Base-by-base conservation (phyloP, 768 basidiomycete species). In the Hortiboletus campestris region DNA sequence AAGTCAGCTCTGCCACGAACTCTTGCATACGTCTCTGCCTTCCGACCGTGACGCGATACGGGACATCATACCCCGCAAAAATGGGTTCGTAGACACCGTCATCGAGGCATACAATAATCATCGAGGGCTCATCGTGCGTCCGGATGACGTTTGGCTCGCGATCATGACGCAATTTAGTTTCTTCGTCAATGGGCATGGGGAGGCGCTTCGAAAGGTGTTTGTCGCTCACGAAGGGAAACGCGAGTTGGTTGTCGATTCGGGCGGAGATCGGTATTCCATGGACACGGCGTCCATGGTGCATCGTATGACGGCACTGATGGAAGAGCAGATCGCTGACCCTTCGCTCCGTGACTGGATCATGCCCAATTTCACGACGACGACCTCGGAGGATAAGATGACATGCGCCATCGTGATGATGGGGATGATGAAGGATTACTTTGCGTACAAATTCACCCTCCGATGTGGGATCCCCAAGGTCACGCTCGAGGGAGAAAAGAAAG, bases 121-220 rank as follows among this genome's bases (percentile, higher is more conserved):
- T 41, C 69, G 69, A 3, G 63, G 71, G 1, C 69, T 82, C 35
- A 64, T 77, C 49, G 61, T 80, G 22, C 71, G 80, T 9, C 80
- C 80, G 7, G 80, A 82, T 49, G 80, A 82, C 60, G 71, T 81
- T 35, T 81, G 80, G 71, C 63, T 68, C 28, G 64, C 67, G 22
- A 67, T 72, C 64, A 36, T 73, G 46, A 60, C 63, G 14, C 76
- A 78, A 56, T 72, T 77, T 32, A 72, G 67, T 42, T 70, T 74
- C 55, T 77, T 75, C 42, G 71, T 78, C 29, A 76, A 78, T 29
- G 74, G 67, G 4, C 61, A 75, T 39, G 60, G 70, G 0, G 72
- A 74, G 51, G 59, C 58, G 4, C 60, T 78, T 16, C 73, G 75
- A 19, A 62, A 55, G 2, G 59, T 61, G 31, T 74, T 74, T 49